Percentiles rank a stretch among this genome's conserved stretches.
phyloP scores from a whole-genome alignment of 495 filamentous ascomycete genomes.

The Hyphodiscus hymeniophilus region DNA sequence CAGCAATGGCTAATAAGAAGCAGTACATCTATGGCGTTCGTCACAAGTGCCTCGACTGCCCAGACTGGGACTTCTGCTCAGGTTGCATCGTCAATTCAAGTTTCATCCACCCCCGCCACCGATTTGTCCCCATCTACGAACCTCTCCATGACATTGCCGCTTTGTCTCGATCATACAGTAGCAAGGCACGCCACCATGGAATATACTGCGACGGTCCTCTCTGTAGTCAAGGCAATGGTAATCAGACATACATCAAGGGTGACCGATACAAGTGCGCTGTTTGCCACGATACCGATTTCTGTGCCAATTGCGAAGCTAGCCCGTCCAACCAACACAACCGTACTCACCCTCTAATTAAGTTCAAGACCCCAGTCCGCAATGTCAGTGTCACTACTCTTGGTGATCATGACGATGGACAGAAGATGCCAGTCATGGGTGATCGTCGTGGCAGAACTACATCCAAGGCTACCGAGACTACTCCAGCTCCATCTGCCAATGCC shows the following conservation, averaged over 20 bases:
- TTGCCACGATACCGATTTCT: slow-evolving; percentile 95
- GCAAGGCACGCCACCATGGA: slow-evolving; percentile 58
- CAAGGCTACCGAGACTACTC: slow-evolving; percentile 42
- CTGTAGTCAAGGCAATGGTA: slow-evolving; percentile 51
- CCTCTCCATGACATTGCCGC: slow-evolving; percentile 47
- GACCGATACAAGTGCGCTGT: slow-evolving; percentile 96
- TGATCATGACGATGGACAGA: slow-evolving; percentile 57
- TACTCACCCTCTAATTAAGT: slow-evolving; percentile 93
- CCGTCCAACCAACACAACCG: slow-evolving; percentile 81
- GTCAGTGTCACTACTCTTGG: slow-evolving; percentile 80
- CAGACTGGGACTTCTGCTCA: slow-evolving; percentile 96
- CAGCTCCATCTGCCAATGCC: slow-evolving; percentile 41
- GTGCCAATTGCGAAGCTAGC: slow-evolving; percentile 83
- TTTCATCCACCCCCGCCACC: slow-evolving; percentile 71
- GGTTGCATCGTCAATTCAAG: slow-evolving; percentile 58
- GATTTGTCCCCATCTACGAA: slow-evolving; percentile 85
- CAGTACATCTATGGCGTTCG: slow-evolving; percentile 81
- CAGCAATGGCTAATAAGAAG: slow-evolving; percentile 28
- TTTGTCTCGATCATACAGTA: slow-evolving; percentile 26
- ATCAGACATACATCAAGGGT: slow-evolving; percentile 65
- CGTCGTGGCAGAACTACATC: slow-evolving; percentile 32
- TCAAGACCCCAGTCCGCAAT: slow-evolving; percentile 87
- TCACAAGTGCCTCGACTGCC: slow-evolving; percentile 95
- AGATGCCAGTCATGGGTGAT: slow-evolving; percentile 62
- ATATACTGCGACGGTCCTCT: slow-evolving; percentile 95